These are phyloP conservation scores for Serendipita vermifera DNA, from an alignment of 768 basidiomycete species.

Conservation along the genomic window DNA sequence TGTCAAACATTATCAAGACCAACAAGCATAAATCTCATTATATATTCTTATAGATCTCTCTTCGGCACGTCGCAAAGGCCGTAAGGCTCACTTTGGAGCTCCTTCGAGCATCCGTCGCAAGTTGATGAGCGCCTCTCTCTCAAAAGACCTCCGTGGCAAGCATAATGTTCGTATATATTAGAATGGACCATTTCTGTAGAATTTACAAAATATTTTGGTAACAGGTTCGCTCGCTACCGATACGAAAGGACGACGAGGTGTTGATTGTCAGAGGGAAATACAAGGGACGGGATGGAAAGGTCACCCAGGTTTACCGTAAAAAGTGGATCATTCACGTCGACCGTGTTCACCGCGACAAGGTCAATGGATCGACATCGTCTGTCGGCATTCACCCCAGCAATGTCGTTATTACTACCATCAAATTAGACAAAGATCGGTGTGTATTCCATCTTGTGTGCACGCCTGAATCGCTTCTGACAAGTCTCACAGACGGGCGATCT, in stretches of 20 bases:
- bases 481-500: slow-evolving; percentile 56
- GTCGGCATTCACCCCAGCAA: slow-evolving; percentile 96
- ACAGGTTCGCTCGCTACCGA: slow-evolving; percentile 80
- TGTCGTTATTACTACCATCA: slow-evolving; percentile 85
- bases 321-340: slow-evolving; percentile 99
- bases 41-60: slow-evolving; percentile 51
- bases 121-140: slow-evolving; percentile 93
- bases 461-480: neutral
- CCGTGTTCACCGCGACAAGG: slow-evolving; percentile 93
- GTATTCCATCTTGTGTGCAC: no score
- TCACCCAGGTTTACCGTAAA: slow-evolving; percentile 91
- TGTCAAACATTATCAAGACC: neutral
- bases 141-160: slow-evolving; percentile 88
- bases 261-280: slow-evolving; percentile 93
- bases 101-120: slow-evolving; percentile 91
- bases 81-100: slow-evolving; percentile 95
- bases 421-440: slow-evolving; percentile 82
- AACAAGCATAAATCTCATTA: neutral
- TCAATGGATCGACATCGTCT: slow-evolving; percentile 84
- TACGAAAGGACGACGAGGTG: slow-evolving; percentile 98
- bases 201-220: neutral
- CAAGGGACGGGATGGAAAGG: slow-evolving; percentile 98
- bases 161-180: slow-evolving; percentile 54
- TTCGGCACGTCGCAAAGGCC: slow-evolving; percentile 91
- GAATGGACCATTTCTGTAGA: neutral